Base-by-base conservation (phyloP, 495 filamentous ascomycete species). In the Tuber calosporum region DNA sequence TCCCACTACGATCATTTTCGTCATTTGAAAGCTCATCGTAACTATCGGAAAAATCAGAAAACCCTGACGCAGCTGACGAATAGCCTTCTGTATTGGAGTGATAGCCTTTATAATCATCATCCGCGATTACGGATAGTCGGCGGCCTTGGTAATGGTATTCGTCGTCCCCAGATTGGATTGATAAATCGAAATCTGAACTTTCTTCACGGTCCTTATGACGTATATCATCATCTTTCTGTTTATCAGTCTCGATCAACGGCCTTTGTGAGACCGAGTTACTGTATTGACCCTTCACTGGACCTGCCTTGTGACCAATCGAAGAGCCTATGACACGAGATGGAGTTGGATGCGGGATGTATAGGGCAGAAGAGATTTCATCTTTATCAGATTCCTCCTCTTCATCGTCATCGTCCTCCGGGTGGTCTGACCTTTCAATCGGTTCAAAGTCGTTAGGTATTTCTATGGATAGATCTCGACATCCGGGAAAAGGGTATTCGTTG, bases 301-400 rank as follows among this genome's bases (percentile, higher is more conserved):
- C 77, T 67, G 73, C 70, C 40, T 74, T 80, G 71, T 58, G 83
- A 72, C 74, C 82, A 82, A 75, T 82, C 69, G 77, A 84, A 77
- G 81, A 82, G 75, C 78, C 72, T 74, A 73, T 80, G 79, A 72
- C 83, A 86, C 84, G 62, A 86, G 83, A 69, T 87, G 85, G 79
- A 87, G 87, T 70, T 87, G 86, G 83, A 84, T 98, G 95, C 30
- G 95, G 95, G 76, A 95, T 88, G 82, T 98, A 99, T 70, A 97
- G 85, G 17, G 94, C 94, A 58, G 94, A 97, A 13, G 92, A 94
- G 68, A 99, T 97, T 82, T 97, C 92, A 80, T 98, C 95, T 81
- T 93, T 89, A 36, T 92, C 91, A 62, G 92, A 93, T 71, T 95
- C 93, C 38, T 97, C 92, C 43, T 91, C 91, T 70, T 91, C 91